Evolutionary conservation across 2,329 filamentous ascomycete genomes (phyloP).

Genomic region (Diaporthe citriasiana): DNA sequence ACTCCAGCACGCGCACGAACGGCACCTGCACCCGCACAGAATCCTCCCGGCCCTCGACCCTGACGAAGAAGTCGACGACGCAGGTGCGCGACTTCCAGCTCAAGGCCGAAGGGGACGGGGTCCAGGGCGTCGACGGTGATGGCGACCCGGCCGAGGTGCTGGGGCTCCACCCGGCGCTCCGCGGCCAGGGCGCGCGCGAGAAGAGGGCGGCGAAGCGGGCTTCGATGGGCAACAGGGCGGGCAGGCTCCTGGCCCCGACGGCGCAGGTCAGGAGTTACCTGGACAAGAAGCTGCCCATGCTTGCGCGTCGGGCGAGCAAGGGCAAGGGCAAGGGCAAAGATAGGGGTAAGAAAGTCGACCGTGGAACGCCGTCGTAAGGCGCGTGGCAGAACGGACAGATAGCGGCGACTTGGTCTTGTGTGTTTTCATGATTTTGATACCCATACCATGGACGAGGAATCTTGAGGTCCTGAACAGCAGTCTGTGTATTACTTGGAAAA

Average conservation of each 20-base stretch:
- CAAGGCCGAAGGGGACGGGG: not conserved
- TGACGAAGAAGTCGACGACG: constrained; percentile 20
- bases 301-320: constrained; percentile 17
- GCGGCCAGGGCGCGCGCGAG: constrained; percentile 25
- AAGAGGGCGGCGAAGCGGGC: constrained; percentile 21
- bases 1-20: constrained; percentile 23
- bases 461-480: not conserved
- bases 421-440: constrained; percentile 19
- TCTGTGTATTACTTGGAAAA: constrained; percentile 2
- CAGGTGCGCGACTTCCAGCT: constrained; percentile 34
- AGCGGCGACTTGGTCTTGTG: not conserved
- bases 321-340: not conserved
- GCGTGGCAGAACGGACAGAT: not conserved
- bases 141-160: constrained; percentile 1
- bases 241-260: constrained; percentile 1
- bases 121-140: not conserved
- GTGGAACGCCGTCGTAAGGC: not conserved
- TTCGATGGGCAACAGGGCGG: not conserved
- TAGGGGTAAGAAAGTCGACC: not conserved
- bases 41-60: not conserved
- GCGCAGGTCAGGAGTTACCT: constrained; percentile 24
- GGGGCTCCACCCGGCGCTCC: constrained; percentile 15
- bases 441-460: constrained; percentile 2
- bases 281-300: constrained; percentile 21
- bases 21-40: not conserved